phyloP scores from a whole-genome alignment of 257 asterid genomes.

The Echium plantagineum region DNA sequence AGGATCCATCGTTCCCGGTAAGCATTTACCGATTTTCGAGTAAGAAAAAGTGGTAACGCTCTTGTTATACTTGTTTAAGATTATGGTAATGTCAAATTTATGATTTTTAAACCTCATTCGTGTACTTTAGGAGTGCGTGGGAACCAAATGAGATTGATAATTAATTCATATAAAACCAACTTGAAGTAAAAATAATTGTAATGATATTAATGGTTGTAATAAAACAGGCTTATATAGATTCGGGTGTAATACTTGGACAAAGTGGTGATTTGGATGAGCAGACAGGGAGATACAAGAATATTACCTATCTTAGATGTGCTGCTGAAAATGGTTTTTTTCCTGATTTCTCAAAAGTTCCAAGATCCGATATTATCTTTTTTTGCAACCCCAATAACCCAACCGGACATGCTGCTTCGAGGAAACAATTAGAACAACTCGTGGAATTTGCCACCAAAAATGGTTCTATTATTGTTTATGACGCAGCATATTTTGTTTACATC shows the following conservation, averaged over 20 bases:
- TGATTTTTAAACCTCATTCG: too few species aligned
- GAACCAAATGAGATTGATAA: too few species aligned
- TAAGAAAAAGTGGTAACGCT: too few species aligned
- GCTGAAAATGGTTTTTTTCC: conserved; percentile 66
- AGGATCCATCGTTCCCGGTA: conserved; percentile 85
- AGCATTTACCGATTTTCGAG: not conserved
- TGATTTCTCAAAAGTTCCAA: conserved; percentile 32
- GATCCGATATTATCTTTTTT: conserved; percentile 76
- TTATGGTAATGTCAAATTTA: too few species aligned
- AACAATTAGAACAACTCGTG: conserved; percentile 51
- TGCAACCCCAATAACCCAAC: conserved; percentile 89
- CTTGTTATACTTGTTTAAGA: too few species aligned
- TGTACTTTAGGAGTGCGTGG: too few species aligned
- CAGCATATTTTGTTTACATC: conserved; percentile 61
- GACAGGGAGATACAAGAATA: conserved; percentile 45
- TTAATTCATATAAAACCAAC: too few species aligned
- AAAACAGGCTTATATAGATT: conserved; percentile 74
- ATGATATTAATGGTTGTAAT: not conserved
- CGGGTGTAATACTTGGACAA: conserved; percentile 74
- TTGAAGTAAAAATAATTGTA: not conserved
- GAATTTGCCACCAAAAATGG: conserved; percentile 59
- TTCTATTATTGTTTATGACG: conserved; percentile 63
- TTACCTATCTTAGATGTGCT: conserved; percentile 61
- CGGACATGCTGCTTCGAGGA: conserved; percentile 67
- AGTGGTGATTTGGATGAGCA: conserved; percentile 43